Conservation (phyloP, 129 eudicot species). For the Kitagawia praeruptora region DNA sequence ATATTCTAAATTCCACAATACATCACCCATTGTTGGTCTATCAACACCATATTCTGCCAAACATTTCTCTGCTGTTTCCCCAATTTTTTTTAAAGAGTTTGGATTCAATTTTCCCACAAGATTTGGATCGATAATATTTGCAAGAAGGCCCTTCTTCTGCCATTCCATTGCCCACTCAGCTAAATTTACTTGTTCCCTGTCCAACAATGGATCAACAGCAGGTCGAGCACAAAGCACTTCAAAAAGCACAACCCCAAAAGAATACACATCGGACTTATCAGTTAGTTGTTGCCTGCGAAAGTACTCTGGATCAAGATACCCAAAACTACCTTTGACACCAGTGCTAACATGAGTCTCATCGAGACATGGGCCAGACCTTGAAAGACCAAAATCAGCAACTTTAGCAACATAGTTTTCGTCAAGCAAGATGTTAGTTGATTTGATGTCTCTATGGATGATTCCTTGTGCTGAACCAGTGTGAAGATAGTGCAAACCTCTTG, state of each 20-base stretch:
- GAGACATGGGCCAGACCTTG: constrained; percentile 65
- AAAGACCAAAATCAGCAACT: constrained; percentile 82
- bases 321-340: constrained; percentile 78
- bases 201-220: constrained; percentile 53
- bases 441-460: constrained; percentile 73
- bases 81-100: constrained; percentile 39
- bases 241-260: constrained; percentile 72
- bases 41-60: constrained; percentile 79
- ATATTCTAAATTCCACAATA: constrained; percentile 73
- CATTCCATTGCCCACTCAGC: constrained; percentile 84
- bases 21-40: constrained; percentile 89
- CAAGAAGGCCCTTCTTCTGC: constrained; percentile 50
- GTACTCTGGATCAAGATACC: constrained; percentile 72
- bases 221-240: constrained; percentile 82
- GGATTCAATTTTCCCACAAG: constrained; percentile 43
- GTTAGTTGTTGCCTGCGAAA: constrained; percentile 72
- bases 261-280: constrained; percentile 67
- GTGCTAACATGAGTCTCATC: constrained; percentile 85
- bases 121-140: constrained; percentile 40
- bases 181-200: constrained; percentile 64
- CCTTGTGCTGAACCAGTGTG: constrained; percentile 87
- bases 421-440: constrained; percentile 66
- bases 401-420: constrained; percentile 59
- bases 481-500: constrained; percentile 79
- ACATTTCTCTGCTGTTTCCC: constrained; percentile 78